Percentiles rank a stretch among this genome's conserved stretches.
phyloP scores from a whole-genome alignment of 2,329 filamentous ascomycete species.

The Fusarium mexicanum region DNA sequence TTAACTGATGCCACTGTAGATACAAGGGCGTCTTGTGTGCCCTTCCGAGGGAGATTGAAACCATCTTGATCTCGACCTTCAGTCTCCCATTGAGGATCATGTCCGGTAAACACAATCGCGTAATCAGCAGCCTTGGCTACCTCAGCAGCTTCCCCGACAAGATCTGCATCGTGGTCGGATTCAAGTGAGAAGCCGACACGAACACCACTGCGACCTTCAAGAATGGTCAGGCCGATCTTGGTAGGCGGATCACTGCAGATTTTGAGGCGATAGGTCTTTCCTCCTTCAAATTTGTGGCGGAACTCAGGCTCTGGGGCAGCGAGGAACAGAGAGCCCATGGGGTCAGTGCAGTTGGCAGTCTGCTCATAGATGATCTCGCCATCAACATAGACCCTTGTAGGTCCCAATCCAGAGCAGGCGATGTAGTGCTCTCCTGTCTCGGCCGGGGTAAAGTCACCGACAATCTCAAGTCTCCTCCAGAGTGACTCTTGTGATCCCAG shows the following conservation, averaged over 20 bases:
- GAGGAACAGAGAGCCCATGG: constrained; percentile 45
- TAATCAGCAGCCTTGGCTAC: constrained; percentile 67
- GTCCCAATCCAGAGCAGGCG: constrained; percentile 43
- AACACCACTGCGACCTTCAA: constrained; percentile 44
- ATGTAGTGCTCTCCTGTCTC: constrained; percentile 45
- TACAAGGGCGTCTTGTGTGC: constrained; percentile 66
- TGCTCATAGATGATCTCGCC: constrained; percentile 44
- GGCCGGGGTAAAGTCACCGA: constrained; percentile 43
- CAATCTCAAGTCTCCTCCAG: constrained; percentile 39
- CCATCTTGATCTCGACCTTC: constrained; percentile 76
- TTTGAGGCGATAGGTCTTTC: constrained; percentile 41
- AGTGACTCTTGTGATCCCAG: constrained; percentile 40
- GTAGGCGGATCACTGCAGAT: constrained; percentile 43
- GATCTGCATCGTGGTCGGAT: constrained; percentile 46
- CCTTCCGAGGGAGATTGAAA: constrained; percentile 67
- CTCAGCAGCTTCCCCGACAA: constrained; percentile 60
- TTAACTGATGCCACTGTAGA: constrained; percentile 64
- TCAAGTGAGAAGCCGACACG: constrained; percentile 44
- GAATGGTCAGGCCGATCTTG: constrained; percentile 42
- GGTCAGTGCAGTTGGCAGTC: constrained; percentile 39
- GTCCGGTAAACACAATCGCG: constrained; percentile 64
- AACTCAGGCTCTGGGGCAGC: constrained; percentile 42
- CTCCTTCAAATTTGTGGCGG: constrained; percentile 34
- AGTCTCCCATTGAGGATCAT: constrained; percentile 59
- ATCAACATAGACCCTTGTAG: constrained; percentile 40